phyloP scores from a whole-genome alignment of 768 basidiomycete genomes.

The Tylopilus cervinicoccineus region DNA sequence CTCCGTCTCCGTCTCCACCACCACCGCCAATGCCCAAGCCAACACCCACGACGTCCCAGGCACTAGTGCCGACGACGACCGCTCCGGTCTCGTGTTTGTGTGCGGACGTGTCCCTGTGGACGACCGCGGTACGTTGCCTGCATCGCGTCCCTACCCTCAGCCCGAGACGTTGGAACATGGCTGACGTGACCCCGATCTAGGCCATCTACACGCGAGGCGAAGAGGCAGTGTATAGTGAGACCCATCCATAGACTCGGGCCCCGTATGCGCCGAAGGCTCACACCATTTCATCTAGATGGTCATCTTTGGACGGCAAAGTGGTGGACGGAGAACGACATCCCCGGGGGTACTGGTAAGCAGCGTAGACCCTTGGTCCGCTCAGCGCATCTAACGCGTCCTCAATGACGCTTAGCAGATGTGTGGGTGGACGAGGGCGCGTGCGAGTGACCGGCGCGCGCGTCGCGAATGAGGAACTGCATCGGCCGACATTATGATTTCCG shows the following conservation, averaged over 20 bases:
- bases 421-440: conserved; percentile 37
- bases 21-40: neutral
- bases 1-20: neutral
- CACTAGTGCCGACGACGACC: conserved; percentile 12
- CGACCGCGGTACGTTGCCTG: conserved; percentile 18
- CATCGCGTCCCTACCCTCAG: no score
- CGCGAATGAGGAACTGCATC: no score
- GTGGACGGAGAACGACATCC: conserved; percentile 44
- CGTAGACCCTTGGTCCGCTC: no score
- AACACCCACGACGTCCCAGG: neutral
- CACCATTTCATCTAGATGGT: conserved; percentile 27
- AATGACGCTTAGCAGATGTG: conserved; percentile 20
- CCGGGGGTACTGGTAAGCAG: conserved; percentile 23
- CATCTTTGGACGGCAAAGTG: conserved; percentile 50
- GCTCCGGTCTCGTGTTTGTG: conserved; percentile 34
- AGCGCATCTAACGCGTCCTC: neutral
- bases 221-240: conserved; percentile 38
- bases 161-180: neutral
- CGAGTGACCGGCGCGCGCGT: conserved; percentile 5
- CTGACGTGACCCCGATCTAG: neutral
- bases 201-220: conserved; percentile 36
- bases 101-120: conserved; percentile 41
- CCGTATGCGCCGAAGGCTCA: neutral
- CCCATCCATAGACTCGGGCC: no score
- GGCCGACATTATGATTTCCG: no score